Base-by-base conservation (phyloP, 2,329 filamentous ascomycete genomes). In the Ceratocystis huliohia region DNA sequence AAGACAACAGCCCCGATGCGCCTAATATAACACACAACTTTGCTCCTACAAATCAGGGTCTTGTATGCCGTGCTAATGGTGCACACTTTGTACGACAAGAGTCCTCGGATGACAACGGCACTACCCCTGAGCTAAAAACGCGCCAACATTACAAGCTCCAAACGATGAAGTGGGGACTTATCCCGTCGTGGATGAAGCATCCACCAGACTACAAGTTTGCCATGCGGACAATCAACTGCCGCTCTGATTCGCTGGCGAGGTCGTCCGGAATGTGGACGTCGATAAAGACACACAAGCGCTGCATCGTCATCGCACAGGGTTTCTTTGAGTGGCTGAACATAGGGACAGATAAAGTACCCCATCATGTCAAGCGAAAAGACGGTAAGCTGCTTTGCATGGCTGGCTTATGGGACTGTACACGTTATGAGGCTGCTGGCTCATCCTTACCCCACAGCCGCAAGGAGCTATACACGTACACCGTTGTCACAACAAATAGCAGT, bases 251-350 rank as follows among this genome's bases (percentile, higher is more conserved):
- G 0, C 78, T 97, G 22, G 80, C 84, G 5, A 83, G 87, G 8
- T 81, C 87, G 7, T 83, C 86, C 4, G 91, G 92, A 10, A 89
- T 97, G 86, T 97, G 94, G 94, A 88, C 84, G 53, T 85, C 83
- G 0, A 95, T 97, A 88, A 96, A 96, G 77, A 85, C 86, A 69
- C 84, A 82, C 70, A 96, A 96, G 76, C 82, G 94, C 37, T 97
- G 94, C 74, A 80, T 97, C 25, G 85, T 97, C 8, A 74, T 96
- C 5, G 91, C 89, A 8, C 88, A 96, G 75, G 94, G 94, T 1
- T 99, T 97, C 75, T 99, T 91, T 72, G 94, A 99, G 75, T 97
- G 94, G 94, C 78, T 95, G 68, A 93, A 93, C 75, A 89, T 87
- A 71, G 87, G 72, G 65, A 92, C 88, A 70, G 88, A 94, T 65